phyloP scores from a whole-genome alignment of 495 filamentous ascomycete genomes.

The Evernia prunastri region DNA sequence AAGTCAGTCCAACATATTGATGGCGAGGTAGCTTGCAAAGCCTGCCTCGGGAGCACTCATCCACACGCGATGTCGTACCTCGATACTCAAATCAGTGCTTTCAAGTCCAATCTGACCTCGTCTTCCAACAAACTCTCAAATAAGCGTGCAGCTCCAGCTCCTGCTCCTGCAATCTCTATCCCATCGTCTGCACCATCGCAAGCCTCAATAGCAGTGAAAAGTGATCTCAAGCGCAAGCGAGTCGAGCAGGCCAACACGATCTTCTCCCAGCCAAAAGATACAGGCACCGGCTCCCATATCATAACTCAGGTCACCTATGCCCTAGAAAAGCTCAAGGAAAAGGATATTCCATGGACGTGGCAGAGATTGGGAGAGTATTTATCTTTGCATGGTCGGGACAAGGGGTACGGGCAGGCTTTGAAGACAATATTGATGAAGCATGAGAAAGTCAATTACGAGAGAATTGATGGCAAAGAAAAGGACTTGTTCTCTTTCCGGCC shows the following conservation, averaged over 20 bases:
- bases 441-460: conserved; percentile 64
- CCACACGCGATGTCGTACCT: conserved; percentile 42
- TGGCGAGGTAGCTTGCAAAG: neutral
- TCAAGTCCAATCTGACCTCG: conserved; percentile 42
- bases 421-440: conserved; percentile 47
- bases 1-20: neutral
- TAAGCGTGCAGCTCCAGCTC: conserved; percentile 38
- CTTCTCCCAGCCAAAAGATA: conserved; percentile 72
- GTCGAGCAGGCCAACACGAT: conserved; percentile 49
- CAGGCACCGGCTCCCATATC: conserved; percentile 69
- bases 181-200: conserved; percentile 36
- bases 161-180: conserved; percentile 30
- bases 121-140: conserved; percentile 43
- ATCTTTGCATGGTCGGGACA: conserved; percentile 50
- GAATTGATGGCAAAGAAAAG: conserved; percentile 49
- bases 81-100: conserved; percentile 43
- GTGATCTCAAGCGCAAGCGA: conserved; percentile 54
- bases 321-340: conserved; percentile 75
- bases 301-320: conserved; percentile 80
- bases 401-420: conserved; percentile 42
- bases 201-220: conserved; percentile 39
- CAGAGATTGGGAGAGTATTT: conserved; percentile 71
- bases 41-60: neutral
- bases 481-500: conserved; percentile 76
- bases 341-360: conserved; percentile 63